Evolutionary conservation across 1,139 yeast species (phyloP).

Genomic region (Geotrichum histeridarum): DNA sequence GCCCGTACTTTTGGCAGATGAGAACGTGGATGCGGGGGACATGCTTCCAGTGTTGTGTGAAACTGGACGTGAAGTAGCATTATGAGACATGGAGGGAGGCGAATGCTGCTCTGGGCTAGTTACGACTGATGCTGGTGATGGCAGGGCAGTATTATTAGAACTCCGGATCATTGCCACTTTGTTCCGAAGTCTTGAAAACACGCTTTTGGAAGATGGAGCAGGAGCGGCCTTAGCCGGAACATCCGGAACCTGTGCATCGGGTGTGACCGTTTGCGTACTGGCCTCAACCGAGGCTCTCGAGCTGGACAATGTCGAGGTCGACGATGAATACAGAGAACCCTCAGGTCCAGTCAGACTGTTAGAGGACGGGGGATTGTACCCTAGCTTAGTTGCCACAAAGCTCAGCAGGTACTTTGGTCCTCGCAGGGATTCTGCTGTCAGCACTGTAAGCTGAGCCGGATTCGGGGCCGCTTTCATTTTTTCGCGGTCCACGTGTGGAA

Average conservation of each 20-base stretch:
- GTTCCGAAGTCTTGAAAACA: conserved; percentile 5
- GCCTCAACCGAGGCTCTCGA: too few species aligned
- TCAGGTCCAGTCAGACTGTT: neutral
- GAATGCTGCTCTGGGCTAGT: neutral
- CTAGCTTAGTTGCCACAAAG: neutral
- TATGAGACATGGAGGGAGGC: too few species aligned
- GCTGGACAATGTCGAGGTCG: neutral
- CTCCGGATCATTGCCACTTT: neutral
- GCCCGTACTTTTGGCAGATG: neutral
- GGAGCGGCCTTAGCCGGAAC: neutral
- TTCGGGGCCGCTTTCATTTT: neutral
- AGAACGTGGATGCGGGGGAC: conserved; percentile 1
- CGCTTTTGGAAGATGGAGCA: neutral
- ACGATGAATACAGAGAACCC: neutral
- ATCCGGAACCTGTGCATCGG: neutral
- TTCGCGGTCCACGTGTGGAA: neutral
- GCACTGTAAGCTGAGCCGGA: neutral
- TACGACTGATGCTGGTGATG: neutral
- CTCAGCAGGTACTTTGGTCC: conserved; percentile 8
- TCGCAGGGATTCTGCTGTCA: neutral
- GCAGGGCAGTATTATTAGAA: neutral
- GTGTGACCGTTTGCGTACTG: neutral
- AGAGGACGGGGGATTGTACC: neutral
- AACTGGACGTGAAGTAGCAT: too few species aligned
- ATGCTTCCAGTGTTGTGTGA: neutral